phyloP scores from a whole-genome alignment of 352 stramenopile species.

The Thraustochytrium striatum region DNA sequence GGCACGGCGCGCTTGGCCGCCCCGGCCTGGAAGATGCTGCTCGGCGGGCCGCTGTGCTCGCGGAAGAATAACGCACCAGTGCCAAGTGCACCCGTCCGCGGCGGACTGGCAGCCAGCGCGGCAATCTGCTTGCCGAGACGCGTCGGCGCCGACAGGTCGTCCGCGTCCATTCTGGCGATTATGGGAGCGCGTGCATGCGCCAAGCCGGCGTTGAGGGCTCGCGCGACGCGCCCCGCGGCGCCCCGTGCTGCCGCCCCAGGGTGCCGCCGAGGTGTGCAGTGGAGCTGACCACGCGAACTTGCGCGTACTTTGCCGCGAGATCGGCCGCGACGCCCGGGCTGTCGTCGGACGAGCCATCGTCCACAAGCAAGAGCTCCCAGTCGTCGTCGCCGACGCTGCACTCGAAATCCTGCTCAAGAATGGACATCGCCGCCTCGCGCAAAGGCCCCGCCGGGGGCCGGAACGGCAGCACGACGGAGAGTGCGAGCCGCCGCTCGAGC shows the following conservation, averaged over 20 bases:
- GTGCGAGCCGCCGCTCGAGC: neutral
- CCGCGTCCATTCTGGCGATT: constrained; percentile 74
- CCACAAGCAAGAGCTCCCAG: constrained; percentile 21
- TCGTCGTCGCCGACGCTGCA: neutral
- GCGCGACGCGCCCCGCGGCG: constrained; percentile 60
- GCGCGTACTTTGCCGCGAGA: neutral
- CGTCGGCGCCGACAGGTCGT: constrained; percentile 66
- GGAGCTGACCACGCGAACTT: no score
- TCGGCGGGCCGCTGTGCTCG: neutral
- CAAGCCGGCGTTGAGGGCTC: constrained; percentile 69
- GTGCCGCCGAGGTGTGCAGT: no score
- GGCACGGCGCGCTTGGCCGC: constrained; percentile 7
- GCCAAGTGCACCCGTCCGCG: neutral
- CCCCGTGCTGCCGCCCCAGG: no score
- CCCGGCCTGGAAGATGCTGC: neutral
- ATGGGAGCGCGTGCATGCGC: constrained; percentile 58
- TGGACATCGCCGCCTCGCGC: constrained; percentile 51
- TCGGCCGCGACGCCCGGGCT: neutral
- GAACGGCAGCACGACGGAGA: constrained; percentile 57
- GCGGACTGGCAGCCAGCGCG: constrained; percentile 50
- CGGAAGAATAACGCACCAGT: neutral
- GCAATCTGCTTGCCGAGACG: constrained; percentile 63
- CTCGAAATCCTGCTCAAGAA: constrained; percentile 56
- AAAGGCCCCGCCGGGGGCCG: constrained; percentile 15
- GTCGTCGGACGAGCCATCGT: constrained; percentile 28